Evolutionary conservation across 345 rosid species (phyloP), one percentile per base, ranked within the genome.

Genomic region (Anacardium occidentale): DNA sequence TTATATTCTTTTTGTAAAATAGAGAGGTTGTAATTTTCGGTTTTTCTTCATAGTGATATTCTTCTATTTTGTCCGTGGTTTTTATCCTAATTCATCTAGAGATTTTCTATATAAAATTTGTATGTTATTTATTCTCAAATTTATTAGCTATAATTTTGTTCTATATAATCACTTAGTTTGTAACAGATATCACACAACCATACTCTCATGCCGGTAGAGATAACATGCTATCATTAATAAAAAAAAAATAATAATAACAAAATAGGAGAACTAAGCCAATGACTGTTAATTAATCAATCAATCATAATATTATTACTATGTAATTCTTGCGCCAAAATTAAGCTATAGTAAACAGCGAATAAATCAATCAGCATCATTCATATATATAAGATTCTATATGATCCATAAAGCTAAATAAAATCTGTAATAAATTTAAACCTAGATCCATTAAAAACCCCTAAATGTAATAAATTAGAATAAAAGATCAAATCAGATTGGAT

Each of bases 401-500:
- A 56, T 14, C 40, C 63, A 44, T 26, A 65, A 70, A 71, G 22
- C n/a, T 14, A 13, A 48, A 57, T 1, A 51, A 64, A 56, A 56
- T 0, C 62, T 10, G 25, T n/a, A n/a, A 18, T 60, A 58, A 48
- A 67, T 21, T 10, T 7, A 66, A 75, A 18, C 45, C 68, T 66
- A 22, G 22, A 73, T 21, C 2, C 9, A 64, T 37, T 42, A 14
- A 18, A 24, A 12, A 42, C 17, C 53, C 44, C 17, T 8, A 58
- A 57, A 24, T 69, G 5, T 5, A 17, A 9, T 6, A 53, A 68
- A 34, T 37, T 3, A 10, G 2, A 53, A 50, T 4, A 24, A 61
- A 68, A 73, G 76, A 77, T 79, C 77, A 62, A 57, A 77, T 57
- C 45, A 10, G 68, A 71, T 52, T 69, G 20, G 63, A 66, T 68